Base-by-base conservation (phyloP, 129 eudicot species). In the Ambrosia artemisiifolia region DNA sequence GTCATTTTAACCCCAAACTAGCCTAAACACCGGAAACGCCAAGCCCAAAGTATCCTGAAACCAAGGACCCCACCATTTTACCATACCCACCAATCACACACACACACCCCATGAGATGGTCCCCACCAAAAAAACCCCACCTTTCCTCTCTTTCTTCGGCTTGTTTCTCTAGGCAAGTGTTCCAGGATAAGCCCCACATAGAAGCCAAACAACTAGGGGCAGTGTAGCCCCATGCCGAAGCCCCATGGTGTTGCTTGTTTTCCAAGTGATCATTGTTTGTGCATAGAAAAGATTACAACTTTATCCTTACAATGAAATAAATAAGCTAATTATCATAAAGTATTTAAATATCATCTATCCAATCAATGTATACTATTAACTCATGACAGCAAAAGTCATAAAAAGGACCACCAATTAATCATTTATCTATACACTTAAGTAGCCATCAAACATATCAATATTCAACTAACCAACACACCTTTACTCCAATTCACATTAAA, bases 381-480 rank as follows among this genome's bases (percentile, higher is more conserved):
- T 63, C 51, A 73, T 73, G 50, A 62, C 50, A 73, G 63, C 70
- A 49, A 10, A 47, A 48, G 19, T 19, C 60, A 32, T 48, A 43
- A 49, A 16, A 43, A 5, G 16, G 14, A 9, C 33, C 68, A n/a
- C 40, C 67, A 67, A 67, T 32, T 18, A 75, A 24, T 24, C 28
- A 24, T 1, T 24, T 24, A 24, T 24, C 28, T 32, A n/a, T 14
- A 32, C 19, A 55, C 13, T 30, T 65, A 32, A 64, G 14, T 66
- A 66, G 49, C 65, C 55, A 73, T 34, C 63, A 73, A 44, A 55
- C 13, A 13, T 50, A 19, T 36, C 10, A 18, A 54, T 11, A 9
- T 55, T 43, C 53, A 70, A 36, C 65, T n/a, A n/a, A 20, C 34
- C 0, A 73, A 11, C n/a, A n/a, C n/a, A n/a, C n/a, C n/a, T n/a